Evolutionary conservation across 345 rosid genomes (phyloP).

Genomic region (Acer saccharum): DNA sequence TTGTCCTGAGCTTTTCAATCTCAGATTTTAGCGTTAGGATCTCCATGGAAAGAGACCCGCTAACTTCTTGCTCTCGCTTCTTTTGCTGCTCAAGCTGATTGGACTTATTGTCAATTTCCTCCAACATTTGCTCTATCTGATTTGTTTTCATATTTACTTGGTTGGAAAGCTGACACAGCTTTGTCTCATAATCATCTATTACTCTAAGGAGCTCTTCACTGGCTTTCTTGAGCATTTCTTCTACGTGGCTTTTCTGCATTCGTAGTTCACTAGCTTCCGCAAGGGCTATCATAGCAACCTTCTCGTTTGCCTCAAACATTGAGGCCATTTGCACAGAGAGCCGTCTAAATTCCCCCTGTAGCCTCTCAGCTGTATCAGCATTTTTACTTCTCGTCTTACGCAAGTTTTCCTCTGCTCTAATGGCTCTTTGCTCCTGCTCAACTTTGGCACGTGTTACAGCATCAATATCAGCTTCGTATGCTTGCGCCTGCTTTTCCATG

Average conservation of each 20-base stretch:
- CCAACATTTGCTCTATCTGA: constrained; percentile 46
- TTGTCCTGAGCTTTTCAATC: constrained; percentile 38
- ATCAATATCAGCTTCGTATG: constrained; percentile 67
- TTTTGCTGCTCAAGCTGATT: constrained; percentile 52
- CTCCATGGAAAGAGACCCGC: constrained; percentile 39
- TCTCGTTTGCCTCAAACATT: constrained; percentile 78
- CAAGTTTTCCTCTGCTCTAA: constrained; percentile 79
- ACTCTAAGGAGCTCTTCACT: constrained; percentile 51
- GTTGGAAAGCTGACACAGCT: constrained; percentile 46
- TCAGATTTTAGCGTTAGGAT: constrained; percentile 44
- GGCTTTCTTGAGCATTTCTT: constrained; percentile 61
- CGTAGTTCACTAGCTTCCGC: constrained; percentile 67
- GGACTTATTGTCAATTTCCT: constrained; percentile 52
- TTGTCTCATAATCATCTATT: constrained; percentile 52
- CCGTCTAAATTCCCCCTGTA: constrained; percentile 80
- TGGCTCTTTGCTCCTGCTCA: constrained; percentile 85
- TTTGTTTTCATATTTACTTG: constrained; percentile 43
- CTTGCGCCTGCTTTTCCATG: constrained; percentile 55
- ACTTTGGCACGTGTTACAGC: constrained; percentile 54
- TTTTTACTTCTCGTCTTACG: constrained; percentile 68
- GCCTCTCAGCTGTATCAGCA: constrained; percentile 70
- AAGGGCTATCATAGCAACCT: constrained; percentile 74
- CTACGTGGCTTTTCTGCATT: constrained; percentile 58
- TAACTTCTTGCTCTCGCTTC: constrained; percentile 52
- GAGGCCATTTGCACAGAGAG: constrained; percentile 79